Base-by-base conservation (phyloP, 495 filamentous ascomycete genomes). In the Haplographium delicatum region DNA sequence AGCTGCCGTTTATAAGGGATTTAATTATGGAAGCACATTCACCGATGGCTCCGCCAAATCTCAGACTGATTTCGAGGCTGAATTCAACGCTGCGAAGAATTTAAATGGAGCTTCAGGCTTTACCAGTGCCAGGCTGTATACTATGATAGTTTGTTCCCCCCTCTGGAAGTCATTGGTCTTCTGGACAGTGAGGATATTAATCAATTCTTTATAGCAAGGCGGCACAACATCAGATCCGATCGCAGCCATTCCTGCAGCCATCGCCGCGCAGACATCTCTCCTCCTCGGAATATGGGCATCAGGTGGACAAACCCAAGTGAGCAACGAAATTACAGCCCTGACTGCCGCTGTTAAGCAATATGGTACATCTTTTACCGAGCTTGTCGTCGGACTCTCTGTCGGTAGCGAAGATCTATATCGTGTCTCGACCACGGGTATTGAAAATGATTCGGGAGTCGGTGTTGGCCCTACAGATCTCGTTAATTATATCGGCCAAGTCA, bases 381-480 rank as follows among this genome's bases (percentile, higher is more conserved):
- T 85, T 41, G 78, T 94, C 31, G 81, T 76, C 42, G 89, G 87
- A 65, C 89, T 95, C 69, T 90, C 89, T 10, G 87, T 96, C 50
- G 90, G 88, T 47, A 86, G 80, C 64, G 90, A 95, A 75, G 86
- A 93, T 65, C 73, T 95, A 2, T 95, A 96, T 78, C 84, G 89
- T 51, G 76, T 76, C 71, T 83, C 83, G 2, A 71, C 74, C 23
- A 75, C 74, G 20, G 72, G 68, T 31, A 64, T 70, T 31, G 54
- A 53, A 2, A 65, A 66, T 41, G 62, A 69, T 26, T 48, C 65
- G 16, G 82, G 82, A 33, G 53, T 72, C 44, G 85, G 85, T 47
- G 68, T 75, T 16, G 65, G 68, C 24, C 82, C 87, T 9, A 67
- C 73, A 30, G 68, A 63, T 11, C 67, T 91, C 40, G 78, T 74